Percentiles rank a stretch among this genome's conserved stretches.
Conservation (phyloP, 2,329 filamentous ascomycete genomes). For the Xylaria sp. region DNA sequence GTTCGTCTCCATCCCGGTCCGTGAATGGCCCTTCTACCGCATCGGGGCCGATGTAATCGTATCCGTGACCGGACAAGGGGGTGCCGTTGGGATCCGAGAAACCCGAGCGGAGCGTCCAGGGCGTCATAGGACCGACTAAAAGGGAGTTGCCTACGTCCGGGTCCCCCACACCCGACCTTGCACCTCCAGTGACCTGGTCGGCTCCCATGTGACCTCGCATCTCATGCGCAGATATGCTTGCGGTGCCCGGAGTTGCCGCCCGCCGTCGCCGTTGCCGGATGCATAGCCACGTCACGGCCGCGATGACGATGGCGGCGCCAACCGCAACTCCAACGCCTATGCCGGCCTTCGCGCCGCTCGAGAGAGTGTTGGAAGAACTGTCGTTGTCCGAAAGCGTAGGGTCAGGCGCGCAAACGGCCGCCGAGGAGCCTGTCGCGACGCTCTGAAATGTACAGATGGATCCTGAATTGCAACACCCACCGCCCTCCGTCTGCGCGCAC, state of each 20-base stretch:
- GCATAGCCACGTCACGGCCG: slow-evolving; percentile 59
- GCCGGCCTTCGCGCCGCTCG: slow-evolving; percentile 62
- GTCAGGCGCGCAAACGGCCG: slow-evolving; percentile 48
- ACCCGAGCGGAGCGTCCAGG: slow-evolving; percentile 33
- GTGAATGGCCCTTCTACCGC: slow-evolving; percentile 60
- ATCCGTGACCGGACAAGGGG: slow-evolving; percentile 42
- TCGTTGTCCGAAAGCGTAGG: slow-evolving; percentile 34
- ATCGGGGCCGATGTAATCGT: slow-evolving; percentile 58
- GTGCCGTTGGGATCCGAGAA: slow-evolving; percentile 51
- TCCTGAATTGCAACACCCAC: slow-evolving; percentile 61
- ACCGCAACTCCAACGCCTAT: slow-evolving; percentile 65
- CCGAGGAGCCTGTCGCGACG: slow-evolving; percentile 52
- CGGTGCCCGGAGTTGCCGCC: slow-evolving; percentile 9
- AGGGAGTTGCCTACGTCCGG: slow-evolving; percentile 30
- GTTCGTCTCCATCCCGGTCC: slow-evolving; percentile 43
- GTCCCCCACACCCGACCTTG: slow-evolving; percentile 3
- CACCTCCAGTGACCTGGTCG: not conserved
- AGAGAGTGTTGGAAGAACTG: slow-evolving; percentile 52
- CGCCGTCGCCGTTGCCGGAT: slow-evolving; percentile 50
- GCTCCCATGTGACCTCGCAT: slow-evolving; percentile 13
- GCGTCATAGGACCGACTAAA: slow-evolving; percentile 33
- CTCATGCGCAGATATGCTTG: slow-evolving; percentile 22
- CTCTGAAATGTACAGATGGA: slow-evolving; percentile 49
- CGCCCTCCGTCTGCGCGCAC: slow-evolving; percentile 53
- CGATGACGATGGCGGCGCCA: slow-evolving; percentile 55